These are phyloP conservation scores for Combretum micranthum DNA, from an alignment of 345 rosid species.

Conservation along the genomic window DNA sequence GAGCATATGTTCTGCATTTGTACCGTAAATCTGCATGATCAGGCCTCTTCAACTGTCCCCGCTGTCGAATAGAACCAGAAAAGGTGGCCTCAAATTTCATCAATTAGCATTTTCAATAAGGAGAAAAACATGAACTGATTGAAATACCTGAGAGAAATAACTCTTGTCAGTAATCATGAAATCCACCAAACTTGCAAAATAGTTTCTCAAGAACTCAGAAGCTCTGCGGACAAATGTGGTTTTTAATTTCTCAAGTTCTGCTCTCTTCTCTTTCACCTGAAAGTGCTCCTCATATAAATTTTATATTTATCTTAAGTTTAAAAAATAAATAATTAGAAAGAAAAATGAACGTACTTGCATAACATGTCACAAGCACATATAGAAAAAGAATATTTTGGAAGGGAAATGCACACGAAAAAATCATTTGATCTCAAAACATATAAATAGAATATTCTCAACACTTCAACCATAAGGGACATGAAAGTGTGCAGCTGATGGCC, in stretches of 20 bases:
- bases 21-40: constrained; percentile 99
- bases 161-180: constrained; percentile 97
- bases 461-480: too few species aligned
- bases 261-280: constrained; percentile 86
- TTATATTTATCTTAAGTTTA: background rate
- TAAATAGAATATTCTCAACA: too few species aligned
- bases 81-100: constrained; percentile 11
- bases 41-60: constrained; percentile 97
- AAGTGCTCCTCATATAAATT: background rate
- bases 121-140: constrained; percentile 3
- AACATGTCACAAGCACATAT: too few species aligned
- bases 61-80: constrained; percentile 41
- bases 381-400: too few species aligned
- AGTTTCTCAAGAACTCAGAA: constrained; percentile 90
- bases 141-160: constrained; percentile 89
- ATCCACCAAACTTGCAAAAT: constrained; percentile 98
- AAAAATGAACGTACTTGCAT: too few species aligned
- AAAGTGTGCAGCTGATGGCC: too few species aligned
- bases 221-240: constrained; percentile 83
- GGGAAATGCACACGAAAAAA: too few species aligned
- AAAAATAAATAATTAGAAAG: too few species aligned
- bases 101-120: constrained; percentile 4
- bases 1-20: constrained; percentile 99
- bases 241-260: constrained; percentile 75
- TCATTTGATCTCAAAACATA: too few species aligned